A percentile compares a stretch with the other conserved stretches of the same genome.
These are phyloP conservation scores for Symbiodinium natans DNA, from an alignment of 73 alveolate genomes.

Conservation along the genomic window DNA sequence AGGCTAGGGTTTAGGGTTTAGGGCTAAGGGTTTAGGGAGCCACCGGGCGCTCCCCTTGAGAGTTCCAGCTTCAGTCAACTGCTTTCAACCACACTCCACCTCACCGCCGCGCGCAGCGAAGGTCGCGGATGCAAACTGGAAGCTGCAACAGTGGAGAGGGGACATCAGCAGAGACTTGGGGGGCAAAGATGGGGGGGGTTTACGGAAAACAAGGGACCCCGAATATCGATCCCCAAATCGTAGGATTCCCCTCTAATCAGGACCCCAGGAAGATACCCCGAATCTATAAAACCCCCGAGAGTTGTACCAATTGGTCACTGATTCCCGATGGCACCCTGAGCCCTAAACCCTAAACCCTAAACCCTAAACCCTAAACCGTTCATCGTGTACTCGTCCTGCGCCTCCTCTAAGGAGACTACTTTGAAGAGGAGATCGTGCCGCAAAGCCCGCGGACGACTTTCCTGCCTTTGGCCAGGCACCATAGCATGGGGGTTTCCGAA, in stretches of 20 bases:
- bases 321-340: background rate
- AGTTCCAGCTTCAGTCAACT: background rate
- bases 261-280: background rate
- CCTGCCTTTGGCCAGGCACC: background rate
- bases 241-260: too few species aligned
- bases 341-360: background rate
- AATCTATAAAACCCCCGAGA: background rate
- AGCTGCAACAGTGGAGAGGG: conserved; percentile 26
- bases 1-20: background rate
- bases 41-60: background rate
- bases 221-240: background rate
- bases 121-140: conserved; percentile 18
- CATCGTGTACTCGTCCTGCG: too few species aligned
- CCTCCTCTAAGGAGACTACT: background rate
- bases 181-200: background rate
- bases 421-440: conserved; percentile 17
- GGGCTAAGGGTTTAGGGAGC: background rate
- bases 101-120: background rate
- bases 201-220: too few species aligned
- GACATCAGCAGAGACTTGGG: conserved; percentile 16
- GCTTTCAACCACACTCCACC: background rate
- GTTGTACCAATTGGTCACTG: background rate
- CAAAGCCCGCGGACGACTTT: background rate
- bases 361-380: background rate
- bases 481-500: background rate